phyloP scores from a whole-genome alignment of 73 alveolate species.

The Tetrahymena thermophila region DNA sequence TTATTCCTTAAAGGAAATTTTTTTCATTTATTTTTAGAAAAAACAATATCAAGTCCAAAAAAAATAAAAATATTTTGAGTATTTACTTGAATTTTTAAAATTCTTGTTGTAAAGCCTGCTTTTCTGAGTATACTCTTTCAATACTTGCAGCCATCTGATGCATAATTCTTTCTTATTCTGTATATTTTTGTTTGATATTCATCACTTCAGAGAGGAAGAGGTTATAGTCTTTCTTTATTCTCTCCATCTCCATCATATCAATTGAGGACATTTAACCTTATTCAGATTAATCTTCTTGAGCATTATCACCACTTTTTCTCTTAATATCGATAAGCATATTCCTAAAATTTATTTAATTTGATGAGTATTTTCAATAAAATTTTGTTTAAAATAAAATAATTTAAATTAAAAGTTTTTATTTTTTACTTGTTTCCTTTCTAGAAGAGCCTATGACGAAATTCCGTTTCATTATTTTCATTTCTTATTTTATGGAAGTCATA shows the following conservation, averaged over 20 bases:
- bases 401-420: too few relatives aligned
- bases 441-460: constrained; percentile 32
- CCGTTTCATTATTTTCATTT: constrained; percentile 44
- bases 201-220: not conserved
- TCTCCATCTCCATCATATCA: not conserved
- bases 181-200: not conserved
- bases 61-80: not conserved
- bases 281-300: not conserved
- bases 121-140: not conserved
- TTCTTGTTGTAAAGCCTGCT: not conserved
- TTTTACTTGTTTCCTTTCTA: constrained; percentile 40
- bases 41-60: too few relatives aligned
- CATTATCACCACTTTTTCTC: not conserved
- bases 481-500: constrained; percentile 37
- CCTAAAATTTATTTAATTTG: not conserved
- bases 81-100: not conserved
- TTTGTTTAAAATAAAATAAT: too few relatives aligned
- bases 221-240: not conserved
- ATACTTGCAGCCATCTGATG: not conserved
- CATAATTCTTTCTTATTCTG: not conserved
- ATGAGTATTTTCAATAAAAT: too few relatives aligned
- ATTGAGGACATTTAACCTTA: not conserved
- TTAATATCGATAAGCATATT: not conserved
- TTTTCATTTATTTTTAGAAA: too few relatives aligned
- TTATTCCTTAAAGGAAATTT: too few relatives aligned